These are phyloP conservation scores for Cicer yamashitae DNA, from an alignment of 306 rosid species.

Conservation along the genomic window DNA sequence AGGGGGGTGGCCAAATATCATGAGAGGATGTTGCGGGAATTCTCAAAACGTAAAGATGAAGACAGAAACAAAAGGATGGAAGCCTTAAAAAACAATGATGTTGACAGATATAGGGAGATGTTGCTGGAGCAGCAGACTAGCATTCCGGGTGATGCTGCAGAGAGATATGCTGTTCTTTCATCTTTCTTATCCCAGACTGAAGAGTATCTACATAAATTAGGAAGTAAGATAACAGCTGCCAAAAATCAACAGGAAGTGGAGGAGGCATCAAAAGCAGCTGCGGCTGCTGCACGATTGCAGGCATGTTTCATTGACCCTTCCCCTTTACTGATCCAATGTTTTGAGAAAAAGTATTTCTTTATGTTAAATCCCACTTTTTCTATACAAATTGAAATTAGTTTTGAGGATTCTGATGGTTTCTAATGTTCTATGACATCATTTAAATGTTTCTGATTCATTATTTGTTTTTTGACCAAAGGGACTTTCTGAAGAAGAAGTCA, in stretches of 20 bases:
- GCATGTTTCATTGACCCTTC: slow-evolving; percentile 49
- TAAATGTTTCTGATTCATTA: slow-evolving; percentile 35
- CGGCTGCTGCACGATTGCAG: slow-evolving; percentile 94
- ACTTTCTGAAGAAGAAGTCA: slow-evolving; percentile 99
- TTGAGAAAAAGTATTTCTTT: slow-evolving; percentile 13
- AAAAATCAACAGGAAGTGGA: slow-evolving; percentile 93
- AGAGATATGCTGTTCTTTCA: slow-evolving; percentile 95
- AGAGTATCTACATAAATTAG: slow-evolving; percentile 94
- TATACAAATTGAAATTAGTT: slow-evolving; percentile 17
- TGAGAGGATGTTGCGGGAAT: slow-evolving; percentile 92
- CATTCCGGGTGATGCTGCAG: slow-evolving; percentile 93
- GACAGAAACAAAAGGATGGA: slow-evolving; percentile 91
- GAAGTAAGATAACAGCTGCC: slow-evolving; percentile 91
- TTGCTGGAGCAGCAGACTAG: slow-evolving; percentile 95
- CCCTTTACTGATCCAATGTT: slow-evolving; percentile 20
- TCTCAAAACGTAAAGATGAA: slow-evolving; percentile 92
- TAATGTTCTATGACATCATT: slow-evolving; percentile 1
- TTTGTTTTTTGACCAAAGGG: slow-evolving; percentile 65
- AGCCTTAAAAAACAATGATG: slow-evolving; percentile 96
- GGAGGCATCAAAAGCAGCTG: slow-evolving; percentile 91
- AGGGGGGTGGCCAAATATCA: slow-evolving; percentile 99
- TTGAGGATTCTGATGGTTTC: slow-evolving; percentile 37
- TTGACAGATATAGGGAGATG: slow-evolving; percentile 99
- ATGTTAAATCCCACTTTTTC: slow-evolving; percentile 6
- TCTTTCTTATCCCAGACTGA: slow-evolving; percentile 92